phyloP scores from a whole-genome alignment of 1,139 yeast genomes.

The Yamadazyma dendronema region DNA sequence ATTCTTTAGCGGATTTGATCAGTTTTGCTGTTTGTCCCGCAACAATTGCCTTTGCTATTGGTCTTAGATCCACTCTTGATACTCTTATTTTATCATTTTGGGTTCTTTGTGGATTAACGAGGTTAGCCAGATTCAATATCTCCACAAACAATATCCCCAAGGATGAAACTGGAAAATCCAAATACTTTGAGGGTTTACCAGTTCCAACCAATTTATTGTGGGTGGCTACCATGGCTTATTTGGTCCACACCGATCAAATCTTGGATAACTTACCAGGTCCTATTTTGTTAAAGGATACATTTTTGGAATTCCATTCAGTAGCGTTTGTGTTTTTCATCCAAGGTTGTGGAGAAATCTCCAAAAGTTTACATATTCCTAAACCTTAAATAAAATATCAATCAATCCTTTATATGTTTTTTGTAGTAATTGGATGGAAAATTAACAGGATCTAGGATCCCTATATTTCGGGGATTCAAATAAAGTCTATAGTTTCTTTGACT shows the following conservation, averaged over 20 bases:
- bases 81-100: constrained; percentile 74
- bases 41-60: constrained; percentile 85
- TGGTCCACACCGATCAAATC: constrained; percentile 51
- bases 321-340: constrained; percentile 65
- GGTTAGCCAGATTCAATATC: constrained; percentile 93
- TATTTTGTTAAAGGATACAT: constrained; percentile 46
- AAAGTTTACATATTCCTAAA: constrained; percentile 87
- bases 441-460: constrained; percentile 43
- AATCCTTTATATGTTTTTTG: constrained; percentile 13
- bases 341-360: constrained; percentile 91
- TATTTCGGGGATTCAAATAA: constrained; percentile 21
- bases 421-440: constrained; percentile 30
- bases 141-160: constrained; percentile 92
- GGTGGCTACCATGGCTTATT: constrained; percentile 68
- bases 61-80: constrained; percentile 81
- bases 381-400: constrained; percentile 50
- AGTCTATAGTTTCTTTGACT: constrained; percentile 33
- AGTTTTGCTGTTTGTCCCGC: constrained; percentile 96
- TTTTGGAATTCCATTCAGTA: constrained; percentile 73
- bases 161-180: constrained; percentile 77
- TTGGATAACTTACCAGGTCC: constrained; percentile 67
- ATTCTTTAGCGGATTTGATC: constrained; percentile 90
- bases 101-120: constrained; percentile 89
- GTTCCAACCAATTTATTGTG: constrained; percentile 83
- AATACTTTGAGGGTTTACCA: constrained; percentile 91